Conservation (phyloP, 257 asterid genomes). For the Petunia secreta region DNA sequence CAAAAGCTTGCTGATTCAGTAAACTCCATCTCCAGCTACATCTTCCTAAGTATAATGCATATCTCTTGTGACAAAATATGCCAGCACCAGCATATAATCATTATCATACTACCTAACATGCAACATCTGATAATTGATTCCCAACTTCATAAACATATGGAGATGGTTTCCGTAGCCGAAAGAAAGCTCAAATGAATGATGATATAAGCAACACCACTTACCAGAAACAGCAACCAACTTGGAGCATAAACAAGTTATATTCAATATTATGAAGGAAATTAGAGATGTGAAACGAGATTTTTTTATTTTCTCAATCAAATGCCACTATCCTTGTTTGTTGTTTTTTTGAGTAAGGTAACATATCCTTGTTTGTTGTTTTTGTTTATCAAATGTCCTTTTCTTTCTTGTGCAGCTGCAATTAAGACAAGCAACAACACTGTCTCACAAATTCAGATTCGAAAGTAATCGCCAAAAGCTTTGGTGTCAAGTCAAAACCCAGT, state of each 20-base stretch:
- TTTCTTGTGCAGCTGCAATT: conserved; percentile 21
- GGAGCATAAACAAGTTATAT: not conserved
- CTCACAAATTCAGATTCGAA: not conserved
- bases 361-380: not conserved
- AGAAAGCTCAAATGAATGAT: conserved; percentile 11
- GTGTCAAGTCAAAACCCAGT: not conserved
- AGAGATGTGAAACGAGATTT: conserved; percentile 3
- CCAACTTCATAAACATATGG: conserved; percentile 16
- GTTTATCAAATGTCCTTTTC: not conserved
- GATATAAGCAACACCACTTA: conserved; percentile 7
- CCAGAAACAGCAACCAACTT: conserved; percentile 9
- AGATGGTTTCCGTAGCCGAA: conserved; percentile 14
- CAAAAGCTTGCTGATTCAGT: conserved; percentile 24
- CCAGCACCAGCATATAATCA: conserved; percentile 23
- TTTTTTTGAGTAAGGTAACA: no score
- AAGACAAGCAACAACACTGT: conserved; percentile 7
- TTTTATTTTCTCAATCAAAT: conserved; percentile 6
- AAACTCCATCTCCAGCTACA: conserved; percentile 24
- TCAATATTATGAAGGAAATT: not conserved
- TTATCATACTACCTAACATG: not conserved
- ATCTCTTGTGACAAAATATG: conserved; percentile 10
- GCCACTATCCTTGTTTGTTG: not conserved
- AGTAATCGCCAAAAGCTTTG: not conserved
- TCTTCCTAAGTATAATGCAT: conserved; percentile 1
- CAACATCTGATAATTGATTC: conserved; percentile 20